A percentile compares a stretch with the other conserved stretches of the same genome.
These are phyloP conservation scores for Trichosporon asahii DNA, from an alignment of 1,284 basidiomycete genomes.

Conservation along the genomic window DNA sequence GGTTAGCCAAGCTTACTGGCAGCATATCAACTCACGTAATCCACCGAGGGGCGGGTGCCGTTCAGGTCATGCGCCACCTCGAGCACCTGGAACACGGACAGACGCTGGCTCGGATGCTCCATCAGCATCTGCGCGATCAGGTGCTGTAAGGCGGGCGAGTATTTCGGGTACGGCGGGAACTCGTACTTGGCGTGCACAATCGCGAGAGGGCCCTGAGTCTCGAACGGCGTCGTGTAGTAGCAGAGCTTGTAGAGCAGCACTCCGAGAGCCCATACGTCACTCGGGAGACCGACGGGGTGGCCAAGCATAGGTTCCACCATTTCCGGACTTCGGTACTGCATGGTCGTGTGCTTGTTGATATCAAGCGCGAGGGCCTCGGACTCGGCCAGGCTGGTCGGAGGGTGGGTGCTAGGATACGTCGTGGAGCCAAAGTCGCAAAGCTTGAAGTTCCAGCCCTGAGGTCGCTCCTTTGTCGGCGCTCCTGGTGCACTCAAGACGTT, in stretches of 20 bases:
- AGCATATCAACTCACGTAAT: slow-evolving; percentile 57
- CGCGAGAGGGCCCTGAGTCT: slow-evolving; percentile 91
- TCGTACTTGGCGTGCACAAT: slow-evolving; percentile 96
- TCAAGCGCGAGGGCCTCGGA: slow-evolving; percentile 84
- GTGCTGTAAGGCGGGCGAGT: slow-evolving; percentile 79
- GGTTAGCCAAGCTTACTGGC: no score
- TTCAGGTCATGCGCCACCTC: slow-evolving; percentile 72
- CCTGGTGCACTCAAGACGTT: slow-evolving; percentile 70
- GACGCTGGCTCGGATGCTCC: slow-evolving; percentile 77
- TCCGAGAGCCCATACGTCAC: slow-evolving; percentile 75
- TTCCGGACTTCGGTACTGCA: slow-evolving; percentile 95
- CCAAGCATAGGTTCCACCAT: slow-evolving; percentile 74
- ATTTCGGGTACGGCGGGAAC: slow-evolving; percentile 87
- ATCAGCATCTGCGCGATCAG: slow-evolving; percentile 88
- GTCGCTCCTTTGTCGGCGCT: slow-evolving; percentile 55
- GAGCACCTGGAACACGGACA: slow-evolving; percentile 75
- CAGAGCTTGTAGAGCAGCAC: slow-evolving; percentile 79
- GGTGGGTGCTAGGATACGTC: slow-evolving; percentile 64
- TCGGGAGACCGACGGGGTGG: slow-evolving; percentile 48
- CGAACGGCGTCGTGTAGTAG: slow-evolving; percentile 99
- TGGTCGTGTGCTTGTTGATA: slow-evolving; percentile 87
- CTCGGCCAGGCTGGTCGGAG: slow-evolving; percentile 72
- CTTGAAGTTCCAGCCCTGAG: slow-evolving; percentile 69
- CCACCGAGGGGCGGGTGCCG: slow-evolving; percentile 73
- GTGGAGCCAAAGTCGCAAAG: slow-evolving; percentile 98